Conservation (phyloP, 1,284 basidiomycete species). For the Rhodotorula sp. region DNA sequence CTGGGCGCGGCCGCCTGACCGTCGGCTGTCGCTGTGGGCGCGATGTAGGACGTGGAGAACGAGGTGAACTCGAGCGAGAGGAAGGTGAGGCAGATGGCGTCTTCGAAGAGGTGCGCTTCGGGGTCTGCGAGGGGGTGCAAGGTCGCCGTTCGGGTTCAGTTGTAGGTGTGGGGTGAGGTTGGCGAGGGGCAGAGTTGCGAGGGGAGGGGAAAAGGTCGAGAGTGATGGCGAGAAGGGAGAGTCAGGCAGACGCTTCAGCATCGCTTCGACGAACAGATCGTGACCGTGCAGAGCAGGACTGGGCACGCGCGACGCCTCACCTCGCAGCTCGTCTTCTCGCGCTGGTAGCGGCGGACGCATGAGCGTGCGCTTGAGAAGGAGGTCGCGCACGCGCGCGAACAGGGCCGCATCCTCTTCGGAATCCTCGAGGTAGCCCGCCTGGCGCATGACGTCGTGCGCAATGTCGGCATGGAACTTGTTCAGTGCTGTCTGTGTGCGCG, state of each 20-base stretch:
- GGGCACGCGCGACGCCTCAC: neutral
- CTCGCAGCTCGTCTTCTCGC: conserved; percentile 9
- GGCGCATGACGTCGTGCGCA: conserved; percentile 6
- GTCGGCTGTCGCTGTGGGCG: neutral
- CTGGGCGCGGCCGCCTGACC: neutral
- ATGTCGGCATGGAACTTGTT: conserved; percentile 29
- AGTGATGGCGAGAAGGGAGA: no score
- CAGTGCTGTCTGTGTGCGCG: conserved; percentile 5
- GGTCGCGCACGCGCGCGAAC: conserved; percentile 17
- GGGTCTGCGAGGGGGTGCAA: conserved; percentile 13
- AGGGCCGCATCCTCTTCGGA: conserved; percentile 6
- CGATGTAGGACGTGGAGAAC: conserved; percentile 13
- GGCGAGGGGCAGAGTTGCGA: neutral
- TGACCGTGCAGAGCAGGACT: neutral
- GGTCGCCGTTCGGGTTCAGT: neutral
- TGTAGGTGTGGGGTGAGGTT: neutral
- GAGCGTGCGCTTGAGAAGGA: conserved; percentile 28
- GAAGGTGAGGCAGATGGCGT: conserved; percentile 33
- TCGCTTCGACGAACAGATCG: neutral
- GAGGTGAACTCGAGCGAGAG: conserved; percentile 27
- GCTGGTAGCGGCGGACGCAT: conserved; percentile 21
- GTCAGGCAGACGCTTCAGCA: neutral
- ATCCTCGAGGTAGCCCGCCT: conserved; percentile 10
- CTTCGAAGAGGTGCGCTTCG: conserved; percentile 36
- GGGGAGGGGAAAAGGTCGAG: no score